These are phyloP conservation scores for Clathrospora elynae DNA, from an alignment of 2,329 filamentous ascomycete genomes.

Conservation along the genomic window DNA sequence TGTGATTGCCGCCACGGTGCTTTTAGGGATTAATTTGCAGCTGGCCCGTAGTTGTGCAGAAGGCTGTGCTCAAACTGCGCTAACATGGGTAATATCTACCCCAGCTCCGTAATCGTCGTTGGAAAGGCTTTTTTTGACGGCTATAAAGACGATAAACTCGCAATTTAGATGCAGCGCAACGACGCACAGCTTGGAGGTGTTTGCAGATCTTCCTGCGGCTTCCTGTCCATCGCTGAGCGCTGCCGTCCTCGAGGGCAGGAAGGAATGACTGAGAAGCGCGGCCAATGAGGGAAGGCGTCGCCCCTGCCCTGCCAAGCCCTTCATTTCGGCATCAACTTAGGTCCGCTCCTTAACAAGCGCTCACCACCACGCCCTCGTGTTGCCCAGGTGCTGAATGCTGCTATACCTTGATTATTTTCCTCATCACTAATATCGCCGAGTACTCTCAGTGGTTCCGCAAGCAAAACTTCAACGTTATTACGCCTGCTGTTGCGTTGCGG, in stretches of 20 bases:
- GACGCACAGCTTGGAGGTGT: neutral
- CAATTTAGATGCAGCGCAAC: neutral
- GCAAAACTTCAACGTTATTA: constrained; percentile 1
- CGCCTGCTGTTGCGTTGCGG: constrained; percentile 3
- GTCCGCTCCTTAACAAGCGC: constrained; percentile 10
- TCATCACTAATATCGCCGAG: constrained; percentile 14
- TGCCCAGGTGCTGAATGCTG: constrained; percentile 7
- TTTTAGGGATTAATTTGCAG: constrained; percentile 24
- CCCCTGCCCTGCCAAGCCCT: constrained; percentile 15
- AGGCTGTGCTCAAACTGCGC: constrained; percentile 27
- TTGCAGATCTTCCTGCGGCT: neutral
- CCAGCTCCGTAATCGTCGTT: too few relatives aligned
- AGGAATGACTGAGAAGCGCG: neutral
- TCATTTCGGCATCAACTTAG: constrained; percentile 25
- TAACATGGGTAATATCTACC: constrained; percentile 17
- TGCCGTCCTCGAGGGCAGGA: constrained; percentile 1
- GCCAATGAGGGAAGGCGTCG: constrained; percentile 30
- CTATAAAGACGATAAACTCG: neutral
- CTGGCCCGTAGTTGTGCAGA: constrained; percentile 24
- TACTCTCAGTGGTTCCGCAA: constrained; percentile 3
- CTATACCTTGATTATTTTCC: constrained; percentile 19
- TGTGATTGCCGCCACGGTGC: constrained; percentile 11
- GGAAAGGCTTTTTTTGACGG: too few relatives aligned
- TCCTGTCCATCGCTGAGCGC: neutral
- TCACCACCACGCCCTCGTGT: constrained; percentile 14